phyloP scores from a whole-genome alignment of 805 yeast genomes.

The Candida ficus region DNA sequence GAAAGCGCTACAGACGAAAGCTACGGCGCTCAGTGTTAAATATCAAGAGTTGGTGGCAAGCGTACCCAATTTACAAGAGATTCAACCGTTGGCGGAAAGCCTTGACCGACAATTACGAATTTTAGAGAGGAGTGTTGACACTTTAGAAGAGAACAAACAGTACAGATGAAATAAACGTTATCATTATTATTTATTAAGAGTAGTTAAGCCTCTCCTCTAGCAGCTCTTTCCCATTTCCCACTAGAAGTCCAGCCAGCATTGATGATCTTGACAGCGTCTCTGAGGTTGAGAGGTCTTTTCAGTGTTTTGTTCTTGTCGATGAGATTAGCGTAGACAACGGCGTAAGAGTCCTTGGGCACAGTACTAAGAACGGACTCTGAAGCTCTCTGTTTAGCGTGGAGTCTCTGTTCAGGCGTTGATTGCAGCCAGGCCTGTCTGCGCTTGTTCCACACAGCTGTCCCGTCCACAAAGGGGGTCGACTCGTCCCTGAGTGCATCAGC shows the following conservation, averaged over 20 bases:
- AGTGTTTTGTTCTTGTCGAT: conserved; percentile 66
- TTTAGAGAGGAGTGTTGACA: conserved; percentile 49
- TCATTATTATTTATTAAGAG: not conserved
- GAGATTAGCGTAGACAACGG: conserved; percentile 60
- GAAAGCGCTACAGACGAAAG: conserved; percentile 6
- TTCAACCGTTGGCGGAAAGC: conserved; percentile 58
- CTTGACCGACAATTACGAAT: conserved; percentile 70
- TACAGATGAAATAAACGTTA: not conserved
- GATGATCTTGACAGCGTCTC: conserved; percentile 65
- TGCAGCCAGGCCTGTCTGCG: conserved; percentile 66
- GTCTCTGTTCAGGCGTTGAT: conserved; percentile 26
- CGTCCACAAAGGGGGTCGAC: conserved; percentile 38
- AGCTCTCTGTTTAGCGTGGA: conserved; percentile 14
- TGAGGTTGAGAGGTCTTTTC: conserved; percentile 65
- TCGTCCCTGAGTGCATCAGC: conserved; percentile 11
- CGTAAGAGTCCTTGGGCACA: conserved; percentile 46
- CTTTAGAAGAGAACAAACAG: conserved; percentile 28
- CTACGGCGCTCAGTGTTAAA: conserved; percentile 6
- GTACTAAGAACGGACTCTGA: conserved; percentile 22
- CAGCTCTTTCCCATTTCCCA: conserved; percentile 64
- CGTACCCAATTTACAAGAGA: conserved; percentile 19
- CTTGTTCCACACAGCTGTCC: conserved; percentile 61
- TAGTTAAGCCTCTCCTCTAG: conserved; percentile 29
- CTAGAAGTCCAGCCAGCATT: conserved; percentile 83
- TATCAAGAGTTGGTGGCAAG: conserved; percentile 8